Percentiles rank a stretch among this genome's conserved stretches.
Conservation (phyloP, 108 stramenopile species). For the Aurantiochytrium sp. region DNA sequence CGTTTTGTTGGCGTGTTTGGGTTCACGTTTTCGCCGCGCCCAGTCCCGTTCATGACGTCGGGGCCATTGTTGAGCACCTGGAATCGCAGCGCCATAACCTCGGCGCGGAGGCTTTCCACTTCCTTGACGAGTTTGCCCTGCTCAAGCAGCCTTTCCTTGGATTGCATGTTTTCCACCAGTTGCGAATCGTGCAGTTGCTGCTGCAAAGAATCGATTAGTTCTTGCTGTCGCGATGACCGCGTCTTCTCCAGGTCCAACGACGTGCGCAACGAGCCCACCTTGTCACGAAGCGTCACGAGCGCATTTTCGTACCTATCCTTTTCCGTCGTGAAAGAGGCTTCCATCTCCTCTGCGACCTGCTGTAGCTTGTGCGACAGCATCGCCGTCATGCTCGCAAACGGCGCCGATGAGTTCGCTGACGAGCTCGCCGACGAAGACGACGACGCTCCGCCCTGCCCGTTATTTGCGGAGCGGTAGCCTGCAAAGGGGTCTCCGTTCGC, state of each 20-base stretch:
- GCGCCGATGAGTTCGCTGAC: neutral
- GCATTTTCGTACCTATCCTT: neutral
- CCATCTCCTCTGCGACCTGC: neutral
- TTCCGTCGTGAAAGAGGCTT: neutral
- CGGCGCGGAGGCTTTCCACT: neutral
- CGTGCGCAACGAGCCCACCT: neutral
- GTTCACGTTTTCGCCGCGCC: neutral
- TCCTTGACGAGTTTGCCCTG: conserved; percentile 17
- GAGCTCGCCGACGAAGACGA: neutral
- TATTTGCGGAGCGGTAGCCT: no score
- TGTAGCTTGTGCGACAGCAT: neutral
- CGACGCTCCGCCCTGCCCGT: no score
- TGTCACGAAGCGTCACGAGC: neutral
- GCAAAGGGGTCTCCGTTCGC: no score
- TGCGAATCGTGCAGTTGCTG: conserved; percentile 7
- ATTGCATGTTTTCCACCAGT: neutral
- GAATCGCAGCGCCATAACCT: conserved; percentile 1
- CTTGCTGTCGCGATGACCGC: neutral
- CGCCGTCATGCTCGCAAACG: neutral
- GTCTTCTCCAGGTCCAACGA: conserved; percentile 7
- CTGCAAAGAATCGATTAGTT: neutral
- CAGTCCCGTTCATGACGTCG: neutral
- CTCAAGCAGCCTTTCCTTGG: neutral
- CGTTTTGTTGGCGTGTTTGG: neutral
- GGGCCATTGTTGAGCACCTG: neutral